Conservation (phyloP, 73 alveolate species). For the Blepharisma stoltei region DNA sequence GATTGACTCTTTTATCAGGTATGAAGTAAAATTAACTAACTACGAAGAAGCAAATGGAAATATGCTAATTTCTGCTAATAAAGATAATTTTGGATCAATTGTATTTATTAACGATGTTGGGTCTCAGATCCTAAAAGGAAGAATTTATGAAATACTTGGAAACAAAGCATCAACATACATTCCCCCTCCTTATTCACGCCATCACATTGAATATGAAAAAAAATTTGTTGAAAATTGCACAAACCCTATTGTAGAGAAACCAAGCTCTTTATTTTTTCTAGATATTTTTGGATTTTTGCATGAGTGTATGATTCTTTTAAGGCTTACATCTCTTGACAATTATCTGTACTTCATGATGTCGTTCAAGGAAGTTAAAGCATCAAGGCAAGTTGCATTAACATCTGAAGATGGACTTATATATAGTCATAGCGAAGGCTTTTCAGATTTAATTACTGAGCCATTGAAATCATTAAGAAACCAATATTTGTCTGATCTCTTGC, state of each 20-base stretch:
- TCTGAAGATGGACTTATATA: too few relatives aligned
- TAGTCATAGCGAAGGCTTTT: too few relatives aligned
- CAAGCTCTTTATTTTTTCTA: not conserved
- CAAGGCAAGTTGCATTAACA: too few relatives aligned
- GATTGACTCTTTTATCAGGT: not conserved
- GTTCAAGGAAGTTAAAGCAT: too few relatives aligned
- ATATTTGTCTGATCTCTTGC: too few relatives aligned
- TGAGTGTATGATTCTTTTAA: not conserved
- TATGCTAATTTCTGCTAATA: constrained; percentile 13
- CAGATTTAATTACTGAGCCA: too few relatives aligned
- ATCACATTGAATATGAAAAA: not conserved
- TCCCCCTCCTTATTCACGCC: not conserved
- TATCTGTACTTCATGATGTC: too few relatives aligned
- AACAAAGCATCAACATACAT: not conserved
- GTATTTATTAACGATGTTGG: not conserved
- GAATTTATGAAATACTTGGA: not conserved
- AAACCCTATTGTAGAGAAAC: not conserved
- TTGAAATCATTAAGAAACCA: too few relatives aligned
- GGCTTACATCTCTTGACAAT: too few relatives aligned
- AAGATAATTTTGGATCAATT: not conserved
- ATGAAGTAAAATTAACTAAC: not conserved
- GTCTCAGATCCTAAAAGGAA: not conserved
- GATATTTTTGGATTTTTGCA: not conserved
- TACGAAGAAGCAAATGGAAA: constrained; percentile 11
- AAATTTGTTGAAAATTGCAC: not conserved